Evolutionary conservation across 1,284 basidiomycete genomes (phyloP).

Genomic region (Cystobasidium sp.): DNA sequence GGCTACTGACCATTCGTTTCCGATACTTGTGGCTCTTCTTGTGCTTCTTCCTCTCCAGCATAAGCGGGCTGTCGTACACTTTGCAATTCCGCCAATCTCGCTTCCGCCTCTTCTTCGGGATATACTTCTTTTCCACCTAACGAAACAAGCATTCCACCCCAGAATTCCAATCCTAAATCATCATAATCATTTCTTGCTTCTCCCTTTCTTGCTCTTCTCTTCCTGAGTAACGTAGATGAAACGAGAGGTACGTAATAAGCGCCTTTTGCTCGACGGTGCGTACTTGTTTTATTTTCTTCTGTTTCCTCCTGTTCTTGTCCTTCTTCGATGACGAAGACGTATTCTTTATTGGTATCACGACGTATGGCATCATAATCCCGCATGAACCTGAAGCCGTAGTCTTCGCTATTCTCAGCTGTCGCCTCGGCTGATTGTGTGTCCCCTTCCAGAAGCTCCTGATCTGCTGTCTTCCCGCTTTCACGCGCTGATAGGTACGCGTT

Average conservation of each 20-base stretch:
- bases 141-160: constrained; percentile 30
- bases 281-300: background rate
- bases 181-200: constrained; percentile 39
- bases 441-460: constrained; percentile 24
- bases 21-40: background rate
- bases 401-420: background rate
- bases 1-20: background rate
- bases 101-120: constrained; percentile 33
- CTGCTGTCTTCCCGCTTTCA: constrained; percentile 9
- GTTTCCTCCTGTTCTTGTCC: background rate
- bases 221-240: constrained; percentile 27
- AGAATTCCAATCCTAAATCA: constrained; percentile 38
- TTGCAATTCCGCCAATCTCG: constrained; percentile 22
- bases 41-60: background rate
- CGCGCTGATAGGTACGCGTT: constrained; percentile 8
- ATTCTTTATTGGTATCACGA: constrained; percentile 33
- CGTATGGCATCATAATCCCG: constrained; percentile 41
- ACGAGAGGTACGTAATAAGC: constrained; percentile 42
- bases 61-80: constrained; percentile 10
- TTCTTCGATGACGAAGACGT: constrained; percentile 35
- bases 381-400: constrained; percentile 40
- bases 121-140: constrained; percentile 27
- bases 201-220: constrained; percentile 40
- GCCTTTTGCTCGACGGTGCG: constrained; percentile 4
- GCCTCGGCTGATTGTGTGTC: background rate